Evolutionary conservation across 1,284 basidiomycete genomes (phyloP), one percentile per base, ranked within the genome.

Genomic region (Rhodotorula sp.): DNA sequence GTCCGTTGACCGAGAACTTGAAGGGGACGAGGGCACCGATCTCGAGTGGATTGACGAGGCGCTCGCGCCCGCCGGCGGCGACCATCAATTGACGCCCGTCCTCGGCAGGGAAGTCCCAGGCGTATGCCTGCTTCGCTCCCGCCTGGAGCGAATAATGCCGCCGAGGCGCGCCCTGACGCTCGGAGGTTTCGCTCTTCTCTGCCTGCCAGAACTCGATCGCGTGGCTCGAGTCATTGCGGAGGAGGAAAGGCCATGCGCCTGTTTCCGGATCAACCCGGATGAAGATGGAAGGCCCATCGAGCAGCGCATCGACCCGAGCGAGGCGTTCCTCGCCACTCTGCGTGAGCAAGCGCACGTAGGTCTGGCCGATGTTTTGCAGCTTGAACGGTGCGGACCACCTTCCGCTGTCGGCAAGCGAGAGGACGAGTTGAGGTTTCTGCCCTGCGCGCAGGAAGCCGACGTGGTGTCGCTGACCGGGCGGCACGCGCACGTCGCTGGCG

Each of bases 91-190:
- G 89, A 83, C 97, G 99, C 77, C 91, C 88, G 65, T 83, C 83
- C 4, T 89, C 88, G 15, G 94, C 91, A 1, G 96, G 96, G 74
- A 87, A 88, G 80, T 99, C 96, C 96, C 96, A 99, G 10, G 94
- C 90, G 79, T 98, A 99, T 63, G 85, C 83, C 65, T 86, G 80
- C 55, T 83, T 84, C 14, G 84, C 84, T 60, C 85, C 87, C 15
- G 87, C 84, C n/a, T 82, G 79, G 17, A 93, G 80, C 60, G 83
- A 84, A 80, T 93, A 82, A 18, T 75, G 71, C 73, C 81, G 72
- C 46, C 79, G 63, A 63, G 62, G 66, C 71, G 74, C 60, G 4
- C 60, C 44, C 69, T 60, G 26, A 33, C 59, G 15, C 80, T 77
- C 14, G 74, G 74, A 0, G 75, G 75, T 3, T 72, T 74, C 68